These are phyloP conservation scores for Papiliotrema nemorosa DNA, from an alignment of 1,284 basidiomycete species.

Conservation along the genomic window DNA sequence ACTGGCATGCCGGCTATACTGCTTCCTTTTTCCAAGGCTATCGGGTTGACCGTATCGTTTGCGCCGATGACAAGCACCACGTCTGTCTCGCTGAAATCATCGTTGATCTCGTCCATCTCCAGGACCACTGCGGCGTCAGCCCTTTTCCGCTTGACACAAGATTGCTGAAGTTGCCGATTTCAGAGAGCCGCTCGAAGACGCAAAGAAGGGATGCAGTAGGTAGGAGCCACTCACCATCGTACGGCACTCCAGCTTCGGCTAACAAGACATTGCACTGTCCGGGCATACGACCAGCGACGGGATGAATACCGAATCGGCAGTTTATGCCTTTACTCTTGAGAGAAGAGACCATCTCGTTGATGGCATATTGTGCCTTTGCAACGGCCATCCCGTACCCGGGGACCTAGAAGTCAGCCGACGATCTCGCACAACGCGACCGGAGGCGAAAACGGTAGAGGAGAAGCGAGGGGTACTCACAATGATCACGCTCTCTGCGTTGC, in stretches of 20 bases:
- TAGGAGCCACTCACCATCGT: slow-evolving; percentile 62
- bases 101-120: slow-evolving; percentile 89
- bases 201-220: not conserved
- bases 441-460: too few species aligned
- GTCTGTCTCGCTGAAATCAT: slow-evolving; percentile 78
- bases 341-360: slow-evolving; percentile 71
- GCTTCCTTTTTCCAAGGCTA: slow-evolving; percentile 77
- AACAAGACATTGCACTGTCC: slow-evolving; percentile 70
- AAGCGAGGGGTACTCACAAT: slow-evolving; percentile 53
- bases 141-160: not conserved
- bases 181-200: not conserved
- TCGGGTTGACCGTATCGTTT: slow-evolving; percentile 87
- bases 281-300: slow-evolving; percentile 45
- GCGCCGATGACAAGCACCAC: slow-evolving; percentile 70
- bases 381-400: slow-evolving; percentile 62
- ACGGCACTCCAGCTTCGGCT: slow-evolving; percentile 80
- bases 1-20: slow-evolving; percentile 86
- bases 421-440: slow-evolving; percentile 39
- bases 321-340: slow-evolving; percentile 68
- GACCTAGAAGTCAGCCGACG: slow-evolving; percentile 51
- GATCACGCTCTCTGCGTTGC: slow-evolving; percentile 77
- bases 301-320: slow-evolving; percentile 54
- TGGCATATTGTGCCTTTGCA: slow-evolving; percentile 80
- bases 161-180: too few species aligned
- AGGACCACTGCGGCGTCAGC: slow-evolving; percentile 65